These are phyloP conservation scores for Cladophialophora psammophila DNA, from an alignment of 2,329 filamentous ascomycete genomes.

Conservation along the genomic window DNA sequence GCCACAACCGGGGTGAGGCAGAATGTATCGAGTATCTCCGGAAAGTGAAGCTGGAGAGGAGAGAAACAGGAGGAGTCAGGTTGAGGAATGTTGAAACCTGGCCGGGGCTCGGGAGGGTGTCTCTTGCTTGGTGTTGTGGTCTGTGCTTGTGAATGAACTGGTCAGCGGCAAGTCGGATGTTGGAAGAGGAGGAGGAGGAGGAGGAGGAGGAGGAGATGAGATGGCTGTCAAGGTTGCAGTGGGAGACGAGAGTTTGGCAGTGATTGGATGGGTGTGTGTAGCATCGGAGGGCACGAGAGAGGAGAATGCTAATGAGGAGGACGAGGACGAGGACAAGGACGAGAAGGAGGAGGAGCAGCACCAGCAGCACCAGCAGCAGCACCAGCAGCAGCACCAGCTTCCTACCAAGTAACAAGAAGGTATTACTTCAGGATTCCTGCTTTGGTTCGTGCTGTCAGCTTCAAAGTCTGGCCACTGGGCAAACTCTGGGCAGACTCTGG, in stretches of 20 bases:
- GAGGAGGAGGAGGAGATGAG: background rate
- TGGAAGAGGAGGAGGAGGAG: background rate
- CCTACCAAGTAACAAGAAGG: no score
- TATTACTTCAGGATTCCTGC: background rate
- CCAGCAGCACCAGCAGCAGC: background rate
- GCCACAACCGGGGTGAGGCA: background rate
- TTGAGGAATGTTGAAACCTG: background rate
- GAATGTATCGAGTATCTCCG: background rate
- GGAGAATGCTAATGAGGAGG: background rate
- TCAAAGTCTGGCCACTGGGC: background rate
- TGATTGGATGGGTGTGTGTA: background rate
- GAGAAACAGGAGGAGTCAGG: background rate
- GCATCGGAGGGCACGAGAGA: background rate
- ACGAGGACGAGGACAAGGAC: background rate
- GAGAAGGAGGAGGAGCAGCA: background rate
- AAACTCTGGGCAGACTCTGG: background rate
- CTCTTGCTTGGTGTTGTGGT: background rate
- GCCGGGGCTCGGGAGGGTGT: background rate
- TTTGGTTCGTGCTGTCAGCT: slow-evolving; percentile 4
- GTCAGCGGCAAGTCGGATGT: background rate
- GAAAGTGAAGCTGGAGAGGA: background rate
- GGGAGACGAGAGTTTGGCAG: background rate
- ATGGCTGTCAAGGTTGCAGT: background rate
- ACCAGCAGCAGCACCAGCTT: background rate
- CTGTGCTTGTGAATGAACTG: background rate